Evolutionary conservation across 2,329 filamentous ascomycete genomes (phyloP).

Genomic region (Fusarium ramigenum): DNA sequence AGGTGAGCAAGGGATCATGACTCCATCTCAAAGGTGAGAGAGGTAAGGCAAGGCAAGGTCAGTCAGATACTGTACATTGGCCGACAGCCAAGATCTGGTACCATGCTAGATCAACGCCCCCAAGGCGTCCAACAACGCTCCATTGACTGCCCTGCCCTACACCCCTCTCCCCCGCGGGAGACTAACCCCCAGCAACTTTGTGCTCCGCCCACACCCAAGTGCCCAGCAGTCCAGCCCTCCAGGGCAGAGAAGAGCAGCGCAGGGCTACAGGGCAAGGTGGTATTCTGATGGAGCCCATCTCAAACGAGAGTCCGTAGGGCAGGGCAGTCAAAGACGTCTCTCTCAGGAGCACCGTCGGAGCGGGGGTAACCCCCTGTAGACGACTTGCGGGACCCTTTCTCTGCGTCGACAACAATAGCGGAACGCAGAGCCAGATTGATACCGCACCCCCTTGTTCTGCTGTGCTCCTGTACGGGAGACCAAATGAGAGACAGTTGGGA

Average conservation of each 20-base stretch:
- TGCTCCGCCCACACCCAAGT: not conserved
- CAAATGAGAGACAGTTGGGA: not conserved
- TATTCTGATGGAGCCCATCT: conserved; percentile 9
- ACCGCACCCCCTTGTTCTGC: conserved; percentile 12
- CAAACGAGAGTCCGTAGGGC: conserved; percentile 21
- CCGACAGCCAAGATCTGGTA: conserved; percentile 16
- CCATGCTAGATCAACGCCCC: not conserved
- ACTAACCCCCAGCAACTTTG: not conserved
- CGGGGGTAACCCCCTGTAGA: conserved; percentile 9
- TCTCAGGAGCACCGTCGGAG: conserved; percentile 16
- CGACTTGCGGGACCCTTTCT: not conserved
- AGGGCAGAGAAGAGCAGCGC: conserved; percentile 25
- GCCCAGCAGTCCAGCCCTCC: conserved; percentile 18
- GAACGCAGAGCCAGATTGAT: conserved; percentile 14
- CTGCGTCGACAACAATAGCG: not conserved
- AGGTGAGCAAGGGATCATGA: conserved; percentile 11
- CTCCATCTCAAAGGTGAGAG: conserved; percentile 9
- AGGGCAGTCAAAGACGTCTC: conserved; percentile 5
- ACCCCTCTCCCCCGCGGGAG: conserved; percentile 26
- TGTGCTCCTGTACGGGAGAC: not conserved
- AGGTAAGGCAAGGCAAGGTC: conserved; percentile 8
- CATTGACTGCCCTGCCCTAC: conserved; percentile 19
- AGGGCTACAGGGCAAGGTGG: conserved; percentile 26
- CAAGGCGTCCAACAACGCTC: not conserved
- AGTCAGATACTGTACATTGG: conserved; percentile 17